Conservation (phyloP, 2,329 filamentous ascomycete species). For the Pestalotiopsis sp. region DNA sequence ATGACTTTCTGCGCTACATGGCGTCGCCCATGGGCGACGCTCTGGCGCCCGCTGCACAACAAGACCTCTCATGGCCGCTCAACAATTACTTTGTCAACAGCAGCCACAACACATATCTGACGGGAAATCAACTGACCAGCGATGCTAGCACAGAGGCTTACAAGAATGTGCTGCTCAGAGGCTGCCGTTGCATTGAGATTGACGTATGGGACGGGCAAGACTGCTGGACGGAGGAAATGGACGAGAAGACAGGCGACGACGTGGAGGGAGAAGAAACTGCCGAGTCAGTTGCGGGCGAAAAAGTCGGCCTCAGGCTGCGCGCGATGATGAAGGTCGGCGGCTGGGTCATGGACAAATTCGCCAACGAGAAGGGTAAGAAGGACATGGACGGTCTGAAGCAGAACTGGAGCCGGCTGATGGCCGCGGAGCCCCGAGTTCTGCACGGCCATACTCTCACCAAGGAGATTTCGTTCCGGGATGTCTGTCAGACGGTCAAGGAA, state of each 20-base stretch:
- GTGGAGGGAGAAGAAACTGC: constrained; percentile 32
- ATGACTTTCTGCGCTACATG: constrained; percentile 59
- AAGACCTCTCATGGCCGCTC: constrained; percentile 73
- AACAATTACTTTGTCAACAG: constrained; percentile 93
- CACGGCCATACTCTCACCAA: constrained; percentile 92
- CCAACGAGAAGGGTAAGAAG: constrained; percentile 4
- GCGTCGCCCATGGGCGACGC: constrained; percentile 49
- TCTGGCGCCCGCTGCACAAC: constrained; percentile 41
- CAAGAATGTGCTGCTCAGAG: constrained; percentile 79
- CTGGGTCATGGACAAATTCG: constrained; percentile 40
- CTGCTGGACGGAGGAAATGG: constrained; percentile 69
- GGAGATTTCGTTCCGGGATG: constrained; percentile 82
- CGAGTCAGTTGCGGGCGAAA: constrained; percentile 60
- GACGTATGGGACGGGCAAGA: constrained; percentile 94
- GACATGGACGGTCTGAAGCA: not conserved
- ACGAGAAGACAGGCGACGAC: constrained; percentile 58
- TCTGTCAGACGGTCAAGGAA: constrained; percentile 79
- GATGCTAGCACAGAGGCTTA: constrained; percentile 88
- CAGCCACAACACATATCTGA: constrained; percentile 93
- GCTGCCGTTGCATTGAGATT: constrained; percentile 90
- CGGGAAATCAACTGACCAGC: constrained; percentile 85
- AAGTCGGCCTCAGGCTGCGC: constrained; percentile 63
- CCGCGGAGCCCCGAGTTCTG: constrained; percentile 74
- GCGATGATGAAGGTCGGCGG: constrained; percentile 62
- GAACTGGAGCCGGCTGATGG: constrained; percentile 27